Conservation (phyloP, 805 yeast genomes). For the Ogataea corticis region DNA sequence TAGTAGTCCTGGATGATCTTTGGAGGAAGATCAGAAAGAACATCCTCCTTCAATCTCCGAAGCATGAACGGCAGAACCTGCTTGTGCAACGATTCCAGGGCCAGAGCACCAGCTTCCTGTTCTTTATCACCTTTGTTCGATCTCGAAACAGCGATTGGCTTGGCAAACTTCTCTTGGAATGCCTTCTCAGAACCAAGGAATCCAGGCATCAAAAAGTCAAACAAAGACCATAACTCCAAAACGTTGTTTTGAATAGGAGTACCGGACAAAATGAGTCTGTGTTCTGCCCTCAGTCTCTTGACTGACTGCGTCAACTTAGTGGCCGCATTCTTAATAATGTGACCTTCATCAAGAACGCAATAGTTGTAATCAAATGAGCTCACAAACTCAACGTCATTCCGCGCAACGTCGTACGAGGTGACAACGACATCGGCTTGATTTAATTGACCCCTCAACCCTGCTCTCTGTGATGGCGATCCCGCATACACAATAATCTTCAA, state of each 20-base stretch:
- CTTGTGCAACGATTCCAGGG: slow-evolving; percentile 92
- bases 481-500: slow-evolving; percentile 83
- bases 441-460: slow-evolving; percentile 53
- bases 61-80: slow-evolving; percentile 96
- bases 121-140: slow-evolving; percentile 89
- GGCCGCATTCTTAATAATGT: slow-evolving; percentile 87
- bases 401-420: slow-evolving; percentile 93
- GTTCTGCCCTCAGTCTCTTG: slow-evolving; percentile 79
- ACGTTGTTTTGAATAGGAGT: slow-evolving; percentile 98
- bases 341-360: slow-evolving; percentile 97
- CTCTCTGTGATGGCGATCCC: slow-evolving; percentile 82
- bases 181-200: slow-evolving; percentile 92
- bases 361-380: slow-evolving; percentile 74
- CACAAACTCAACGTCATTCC: slow-evolving; percentile 80
- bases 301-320: slow-evolving; percentile 90
- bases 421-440: slow-evolving; percentile 76
- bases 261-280: slow-evolving; percentile 88
- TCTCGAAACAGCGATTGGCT: slow-evolving; percentile 93
- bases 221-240: slow-evolving; percentile 93
- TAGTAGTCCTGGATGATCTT: slow-evolving; percentile 97
- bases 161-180: slow-evolving; percentile 94
- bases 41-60: slow-evolving; percentile 95
- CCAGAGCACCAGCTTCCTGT: slow-evolving; percentile 96
- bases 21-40: slow-evolving; percentile 93
- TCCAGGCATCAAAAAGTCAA: slow-evolving; percentile 98